Evolutionary conservation across 345 rosid species (phyloP).

Genomic region (Cardamine resedifolia): DNA sequence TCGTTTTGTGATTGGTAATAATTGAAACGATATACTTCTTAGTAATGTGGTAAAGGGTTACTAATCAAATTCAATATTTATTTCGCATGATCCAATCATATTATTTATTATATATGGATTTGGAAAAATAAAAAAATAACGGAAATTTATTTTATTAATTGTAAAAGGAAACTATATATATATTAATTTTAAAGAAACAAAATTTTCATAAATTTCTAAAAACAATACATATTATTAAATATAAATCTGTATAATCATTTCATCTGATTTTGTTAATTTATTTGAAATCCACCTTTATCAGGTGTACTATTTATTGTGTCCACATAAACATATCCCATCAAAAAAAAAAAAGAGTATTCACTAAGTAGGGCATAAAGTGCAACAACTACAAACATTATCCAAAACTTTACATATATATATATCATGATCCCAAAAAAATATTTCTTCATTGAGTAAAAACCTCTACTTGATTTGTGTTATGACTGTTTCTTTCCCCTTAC

Average conservation of each 20-base stretch:
- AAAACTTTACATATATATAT: constrained; percentile 6
- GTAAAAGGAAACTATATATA: background rate
- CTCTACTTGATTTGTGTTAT: background rate
- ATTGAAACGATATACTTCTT: background rate
- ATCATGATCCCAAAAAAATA: background rate
- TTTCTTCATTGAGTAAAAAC: background rate
- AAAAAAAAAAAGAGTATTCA: constrained; percentile 11
- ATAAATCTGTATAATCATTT: background rate
- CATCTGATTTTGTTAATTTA: background rate
- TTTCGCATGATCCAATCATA: background rate
- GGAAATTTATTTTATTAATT: background rate
- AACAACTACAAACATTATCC: constrained; percentile 38
- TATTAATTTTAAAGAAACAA: background rate
- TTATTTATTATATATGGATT: background rate
- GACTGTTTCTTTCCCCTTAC: background rate
- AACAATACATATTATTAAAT: background rate
- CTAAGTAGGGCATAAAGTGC: constrained; percentile 38
- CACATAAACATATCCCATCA: constrained; percentile 32
- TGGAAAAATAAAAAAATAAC: too few species aligned
- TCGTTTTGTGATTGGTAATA: background rate
- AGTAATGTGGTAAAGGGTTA: background rate
- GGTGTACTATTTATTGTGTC: constrained; percentile 31
- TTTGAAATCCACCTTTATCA: constrained; percentile 16
- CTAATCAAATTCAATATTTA: background rate
- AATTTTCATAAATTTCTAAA: background rate